phyloP scores from a whole-genome alignment of 306 rosid species.

The Pyrus bretschneideri region DNA sequence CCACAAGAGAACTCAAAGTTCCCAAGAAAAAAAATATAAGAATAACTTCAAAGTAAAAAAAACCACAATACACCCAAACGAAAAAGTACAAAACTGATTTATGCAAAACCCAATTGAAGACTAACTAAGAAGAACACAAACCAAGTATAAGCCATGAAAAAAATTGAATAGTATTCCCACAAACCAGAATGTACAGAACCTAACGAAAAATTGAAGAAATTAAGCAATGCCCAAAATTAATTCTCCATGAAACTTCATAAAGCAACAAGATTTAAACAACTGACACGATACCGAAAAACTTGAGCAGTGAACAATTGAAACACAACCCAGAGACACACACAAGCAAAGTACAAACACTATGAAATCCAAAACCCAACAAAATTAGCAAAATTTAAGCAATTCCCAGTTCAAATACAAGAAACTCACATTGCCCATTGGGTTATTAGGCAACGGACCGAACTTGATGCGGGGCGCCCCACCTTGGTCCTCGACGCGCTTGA shows the following conservation, averaged over 20 bases:
- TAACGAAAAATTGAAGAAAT: not conserved
- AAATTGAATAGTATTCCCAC: not conserved
- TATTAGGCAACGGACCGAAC: constrained; percentile 48
- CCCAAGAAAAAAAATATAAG: not conserved
- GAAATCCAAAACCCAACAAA: not conserved
- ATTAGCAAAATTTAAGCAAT: not conserved
- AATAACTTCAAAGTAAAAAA: not conserved
- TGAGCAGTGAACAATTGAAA: not conserved
- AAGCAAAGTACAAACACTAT: not conserved
- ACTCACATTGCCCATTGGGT: constrained; percentile 69
- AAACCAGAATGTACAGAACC: not conserved
- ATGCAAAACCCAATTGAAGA: not conserved
- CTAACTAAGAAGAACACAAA: not conserved
- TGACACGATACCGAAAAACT: not conserved
- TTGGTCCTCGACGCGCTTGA: constrained; percentile 83
- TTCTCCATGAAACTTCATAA: not conserved
- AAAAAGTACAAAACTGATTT: not conserved
- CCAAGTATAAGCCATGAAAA: not conserved
- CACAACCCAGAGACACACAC: not conserved
- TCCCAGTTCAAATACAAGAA: not conserved
- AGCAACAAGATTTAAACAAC: not conserved
- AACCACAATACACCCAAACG: not conserved
- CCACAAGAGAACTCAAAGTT: not conserved
- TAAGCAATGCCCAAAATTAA: not conserved
- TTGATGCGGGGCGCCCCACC: constrained; percentile 80